Percentiles rank a stretch among this genome's conserved stretches.
These are phyloP conservation scores for Aspergillus thermomutatus DNA, from an alignment of 2,329 filamentous ascomycete genomes.

Conservation along the genomic window DNA sequence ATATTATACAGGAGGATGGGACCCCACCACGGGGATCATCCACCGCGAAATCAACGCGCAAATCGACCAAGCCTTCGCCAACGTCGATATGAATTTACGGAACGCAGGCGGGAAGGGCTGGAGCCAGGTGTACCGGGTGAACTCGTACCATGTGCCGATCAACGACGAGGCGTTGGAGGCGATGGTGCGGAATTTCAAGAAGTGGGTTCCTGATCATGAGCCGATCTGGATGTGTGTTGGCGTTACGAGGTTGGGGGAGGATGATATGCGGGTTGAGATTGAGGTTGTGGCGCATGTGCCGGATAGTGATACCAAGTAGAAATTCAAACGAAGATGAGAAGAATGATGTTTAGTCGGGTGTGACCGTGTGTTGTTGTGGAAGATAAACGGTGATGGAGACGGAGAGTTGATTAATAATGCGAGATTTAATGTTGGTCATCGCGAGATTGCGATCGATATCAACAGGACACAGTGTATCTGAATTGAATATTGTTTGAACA, in stretches of 20 bases:
- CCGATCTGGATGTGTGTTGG: constrained; percentile 56
- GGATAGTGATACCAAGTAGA: no score
- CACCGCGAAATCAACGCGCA: constrained; percentile 42
- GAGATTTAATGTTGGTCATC: no score
- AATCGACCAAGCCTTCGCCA: constrained; percentile 54
- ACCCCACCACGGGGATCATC: constrained; percentile 21
- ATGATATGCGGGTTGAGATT: constrained; percentile 58
- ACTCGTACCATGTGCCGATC: constrained; percentile 45
- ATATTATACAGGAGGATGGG: constrained; percentile 37
- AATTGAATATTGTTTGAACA: no score
- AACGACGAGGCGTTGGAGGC: constrained; percentile 36
- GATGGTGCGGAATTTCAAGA: constrained; percentile 48
- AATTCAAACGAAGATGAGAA: no score
- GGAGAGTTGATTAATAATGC: no score
- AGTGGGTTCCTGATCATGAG: constrained; percentile 52
- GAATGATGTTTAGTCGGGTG: no score
- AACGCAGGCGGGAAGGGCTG: constrained; percentile 51
- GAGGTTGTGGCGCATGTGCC: constrained; percentile 50
- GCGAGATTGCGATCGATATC: no score
- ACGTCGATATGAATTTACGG: constrained; percentile 52
- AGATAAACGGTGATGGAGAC: no score
- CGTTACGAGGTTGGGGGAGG: constrained; percentile 46
- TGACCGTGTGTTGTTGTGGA: no score
- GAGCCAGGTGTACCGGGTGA: constrained; percentile 50
- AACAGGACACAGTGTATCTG: no score